Percentiles rank a stretch among this genome's conserved stretches.
Conservation (phyloP, 768 basidiomycete genomes). For the Tricholoma flavovirens region DNA sequence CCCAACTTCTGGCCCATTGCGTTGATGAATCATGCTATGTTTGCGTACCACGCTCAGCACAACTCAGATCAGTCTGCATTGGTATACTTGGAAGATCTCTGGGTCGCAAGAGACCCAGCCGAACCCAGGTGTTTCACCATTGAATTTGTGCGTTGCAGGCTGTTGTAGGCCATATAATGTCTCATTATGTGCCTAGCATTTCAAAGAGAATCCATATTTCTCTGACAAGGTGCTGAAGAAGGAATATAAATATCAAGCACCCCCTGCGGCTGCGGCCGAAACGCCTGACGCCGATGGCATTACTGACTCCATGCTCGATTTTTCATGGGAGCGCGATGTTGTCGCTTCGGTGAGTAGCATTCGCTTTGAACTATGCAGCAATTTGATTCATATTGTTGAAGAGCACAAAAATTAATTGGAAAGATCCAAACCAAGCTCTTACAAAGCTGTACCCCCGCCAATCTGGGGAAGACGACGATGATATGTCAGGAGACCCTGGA, state of each 20-base stretch:
- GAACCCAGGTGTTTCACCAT: slow-evolving; percentile 82
- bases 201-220: slow-evolving; percentile 86
- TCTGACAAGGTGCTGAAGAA: slow-evolving; percentile 71
- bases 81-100: slow-evolving; percentile 80
- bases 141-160: slow-evolving; percentile 68
- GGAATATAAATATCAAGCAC: slow-evolving; percentile 67
- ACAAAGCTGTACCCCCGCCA: slow-evolving; percentile 75
- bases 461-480: slow-evolving; percentile 55
- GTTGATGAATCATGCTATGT: slow-evolving; percentile 62
- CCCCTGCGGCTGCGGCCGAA: slow-evolving; percentile 47
- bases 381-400: slow-evolving; percentile 22
- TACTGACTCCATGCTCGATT: slow-evolving; percentile 72
- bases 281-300: slow-evolving; percentile 69
- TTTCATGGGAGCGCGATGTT: slow-evolving; percentile 75
- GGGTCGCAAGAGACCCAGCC: slow-evolving; percentile 65
- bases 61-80: slow-evolving; percentile 75
- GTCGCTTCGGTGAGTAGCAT: slow-evolving; percentile 47
- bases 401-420: slow-evolving; percentile 75
- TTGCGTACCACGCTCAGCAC: slow-evolving; percentile 66
- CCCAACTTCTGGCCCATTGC: slow-evolving; percentile 84
- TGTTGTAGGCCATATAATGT: background rate
- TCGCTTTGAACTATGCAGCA: background rate
- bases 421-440: slow-evolving; percentile 67
- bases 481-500: slow-evolving; percentile 55
- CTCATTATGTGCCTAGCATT: slow-evolving; percentile 45